Evolutionary conservation across 192 early-diverging fungal species (phyloP).

Genomic region (Obelidium mucronatum): DNA sequence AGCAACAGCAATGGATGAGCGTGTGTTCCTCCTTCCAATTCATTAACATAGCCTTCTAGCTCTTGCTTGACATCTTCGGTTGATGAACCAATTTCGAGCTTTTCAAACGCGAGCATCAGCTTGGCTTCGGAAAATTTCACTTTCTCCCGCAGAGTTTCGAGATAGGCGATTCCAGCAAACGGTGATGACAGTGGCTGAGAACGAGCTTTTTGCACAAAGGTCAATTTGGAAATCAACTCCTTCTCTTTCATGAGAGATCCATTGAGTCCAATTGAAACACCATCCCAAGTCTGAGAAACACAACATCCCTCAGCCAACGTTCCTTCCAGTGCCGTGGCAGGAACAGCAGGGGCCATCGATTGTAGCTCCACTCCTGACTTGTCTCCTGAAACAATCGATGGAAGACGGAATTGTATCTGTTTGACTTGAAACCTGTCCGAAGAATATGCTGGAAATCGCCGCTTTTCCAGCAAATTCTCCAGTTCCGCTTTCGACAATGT

Average conservation of each 20-base stretch:
- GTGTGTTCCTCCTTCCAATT: neutral
- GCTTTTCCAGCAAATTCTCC: neutral
- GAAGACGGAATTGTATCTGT: neutral
- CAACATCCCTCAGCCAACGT: conserved; percentile 27
- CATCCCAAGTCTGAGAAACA: conserved; percentile 11
- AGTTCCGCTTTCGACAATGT: neutral
- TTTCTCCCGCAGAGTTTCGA: conserved; percentile 9
- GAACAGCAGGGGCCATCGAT: neutral
- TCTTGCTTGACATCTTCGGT: conserved; percentile 22
- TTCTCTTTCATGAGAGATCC: conserved; percentile 8
- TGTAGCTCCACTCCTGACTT: neutral
- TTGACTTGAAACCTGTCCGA: neutral
- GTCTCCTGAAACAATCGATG: neutral
- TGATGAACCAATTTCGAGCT: conserved; percentile 5
- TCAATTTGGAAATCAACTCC: conserved; percentile 26
- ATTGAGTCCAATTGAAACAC: conserved; percentile 4
- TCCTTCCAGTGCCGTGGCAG: conserved; percentile 1
- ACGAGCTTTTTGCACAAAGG: conserved; percentile 16
- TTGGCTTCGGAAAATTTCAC: conserved; percentile 20
- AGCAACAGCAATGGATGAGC: conserved; percentile 41
- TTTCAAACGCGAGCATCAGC: conserved; percentile 32
- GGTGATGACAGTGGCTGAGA: neutral
- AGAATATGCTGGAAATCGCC: neutral
- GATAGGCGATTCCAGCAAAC: conserved; percentile 27
- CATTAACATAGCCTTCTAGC: conserved; percentile 25